phyloP scores from a whole-genome alignment of 108 stramenopile species.

The Skeletonema potamos region DNA sequence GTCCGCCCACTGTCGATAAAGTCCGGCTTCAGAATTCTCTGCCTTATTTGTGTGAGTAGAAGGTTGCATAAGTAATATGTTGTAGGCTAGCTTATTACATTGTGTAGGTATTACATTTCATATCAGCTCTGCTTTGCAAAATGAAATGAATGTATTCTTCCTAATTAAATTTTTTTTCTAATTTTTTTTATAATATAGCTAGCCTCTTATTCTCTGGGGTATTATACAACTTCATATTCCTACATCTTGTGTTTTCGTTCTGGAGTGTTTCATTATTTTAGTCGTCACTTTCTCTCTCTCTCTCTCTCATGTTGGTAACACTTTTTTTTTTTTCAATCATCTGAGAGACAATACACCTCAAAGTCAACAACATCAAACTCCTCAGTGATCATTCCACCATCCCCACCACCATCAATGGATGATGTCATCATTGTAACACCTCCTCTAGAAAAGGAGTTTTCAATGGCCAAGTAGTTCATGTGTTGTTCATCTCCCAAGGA shows the following conservation, averaged over 20 bases:
- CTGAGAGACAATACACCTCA: slow-evolving; percentile 18
- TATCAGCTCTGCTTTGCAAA: no score
- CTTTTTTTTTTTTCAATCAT: no score
- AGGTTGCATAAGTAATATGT: no score
- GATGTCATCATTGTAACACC: neutral
- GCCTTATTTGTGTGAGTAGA: no score
- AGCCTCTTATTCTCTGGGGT: no score
- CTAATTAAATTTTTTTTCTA: neutral
- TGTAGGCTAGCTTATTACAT: no score
- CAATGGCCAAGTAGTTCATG: slow-evolving; percentile 6
- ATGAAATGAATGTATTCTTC: neutral
- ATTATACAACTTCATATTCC: neutral
- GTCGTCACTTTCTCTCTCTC: neutral
- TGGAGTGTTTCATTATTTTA: no score
- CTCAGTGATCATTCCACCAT: slow-evolving; percentile 5
- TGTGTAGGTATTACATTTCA: no score
- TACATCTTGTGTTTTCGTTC: neutral
- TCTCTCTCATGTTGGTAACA: no score
- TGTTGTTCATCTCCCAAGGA: neutral
- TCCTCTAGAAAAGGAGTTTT: slow-evolving; percentile 21
- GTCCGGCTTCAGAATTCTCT: no score
- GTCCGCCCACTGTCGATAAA: neutral
- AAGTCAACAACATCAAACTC: slow-evolving; percentile 18
- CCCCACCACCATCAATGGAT: neutral
- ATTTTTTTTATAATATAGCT: no score